Evolutionary conservation across 805 yeast genomes (phyloP), one percentile per base, ranked within the genome.

Genomic region (Candida corydali): DNA sequence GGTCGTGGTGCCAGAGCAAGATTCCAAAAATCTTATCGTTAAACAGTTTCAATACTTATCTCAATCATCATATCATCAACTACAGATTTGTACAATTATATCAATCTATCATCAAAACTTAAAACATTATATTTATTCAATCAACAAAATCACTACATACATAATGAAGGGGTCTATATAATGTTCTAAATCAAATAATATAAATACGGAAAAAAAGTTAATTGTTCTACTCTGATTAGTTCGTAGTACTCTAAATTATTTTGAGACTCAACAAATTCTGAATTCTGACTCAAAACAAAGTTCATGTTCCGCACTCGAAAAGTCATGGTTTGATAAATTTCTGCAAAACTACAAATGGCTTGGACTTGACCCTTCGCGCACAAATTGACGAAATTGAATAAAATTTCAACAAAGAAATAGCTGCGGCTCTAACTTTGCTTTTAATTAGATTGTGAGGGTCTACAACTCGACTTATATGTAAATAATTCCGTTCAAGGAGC

Each of bases 1-100:
- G 98, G 98, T 82, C 95, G 95, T 76, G 98, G 98, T 86, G 98
- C 98, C 78, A 93, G 98, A 81, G 93, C 98, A 70, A 91, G 98
- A 80, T 91, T 86, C 97, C 98, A 93, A 83, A 93, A 93, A 76
- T 93, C 98, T 73, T 93, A 93, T 93, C 98, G 98, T 89, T 93
- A 91, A 77, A 48, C 36, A 37, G 31, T n/a, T 34, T 34, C 14
- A 34, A 26, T 26, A 26, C 11, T 14, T 19, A 24, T 30, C 20
- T 15, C 23, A 19, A 16, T n/a, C n/a, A 26, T 37, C 36, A 26
- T 34, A 22, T 31, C 16, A 31, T n/a, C 34, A 31, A 23, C 34
- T n/a, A 29, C 25, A 23, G 23, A 31, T 31, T 31, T 31, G 34
- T 31, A 23, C 34, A 23, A 29, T 31, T 17, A 16, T 17, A 16